Percentiles rank a stretch among this genome's conserved stretches.
These are phyloP conservation scores for Collybia sordida DNA, from an alignment of 768 basidiomycete species.

Conservation along the genomic window DNA sequence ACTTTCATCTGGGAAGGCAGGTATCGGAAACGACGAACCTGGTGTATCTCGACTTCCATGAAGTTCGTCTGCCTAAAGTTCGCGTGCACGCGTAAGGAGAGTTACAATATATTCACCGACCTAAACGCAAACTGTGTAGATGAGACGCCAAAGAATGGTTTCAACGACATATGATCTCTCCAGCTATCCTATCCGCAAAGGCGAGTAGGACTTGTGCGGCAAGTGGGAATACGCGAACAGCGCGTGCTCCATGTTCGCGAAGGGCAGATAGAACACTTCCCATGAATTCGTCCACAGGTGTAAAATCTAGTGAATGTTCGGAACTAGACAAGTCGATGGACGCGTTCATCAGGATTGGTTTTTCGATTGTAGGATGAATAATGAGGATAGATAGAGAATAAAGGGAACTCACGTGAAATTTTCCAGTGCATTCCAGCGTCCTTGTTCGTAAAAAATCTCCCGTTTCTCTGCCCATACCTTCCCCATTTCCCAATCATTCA, in stretches of 20 bases:
- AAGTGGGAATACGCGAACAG: slow-evolving; percentile 84
- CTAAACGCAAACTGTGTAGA: slow-evolving; percentile 39
- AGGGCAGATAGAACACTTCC: slow-evolving; percentile 62
- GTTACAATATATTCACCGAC: slow-evolving; percentile 85
- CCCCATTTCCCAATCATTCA: slow-evolving; percentile 85
- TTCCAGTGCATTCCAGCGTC: slow-evolving; percentile 74
- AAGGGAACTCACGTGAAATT: slow-evolving; percentile 70
- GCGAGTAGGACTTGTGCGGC: slow-evolving; percentile 72
- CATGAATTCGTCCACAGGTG: slow-evolving; percentile 94
- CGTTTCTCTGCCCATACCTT: slow-evolving; percentile 95
- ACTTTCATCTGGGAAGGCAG: too few species aligned
- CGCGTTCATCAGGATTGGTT: too few species aligned
- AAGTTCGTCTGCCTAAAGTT: slow-evolving; percentile 32
- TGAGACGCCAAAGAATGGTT: background rate
- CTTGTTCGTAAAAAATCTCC: slow-evolving; percentile 89
- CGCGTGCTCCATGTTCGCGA: slow-evolving; percentile 72
- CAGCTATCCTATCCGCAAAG: slow-evolving; percentile 83
- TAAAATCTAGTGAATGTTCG: slow-evolving; percentile 74
- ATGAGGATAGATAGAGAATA: background rate
- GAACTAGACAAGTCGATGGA: slow-evolving; percentile 37
- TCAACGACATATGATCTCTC: slow-evolving; percentile 69
- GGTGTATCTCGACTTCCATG: background rate
- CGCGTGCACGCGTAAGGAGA: slow-evolving; percentile 74
- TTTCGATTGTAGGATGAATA: background rate
- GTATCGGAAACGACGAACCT: too few species aligned